A percentile compares a stretch with the other conserved stretches of the same genome.
Evolutionary conservation across 129 eudicot species (phyloP).

Genomic region (carrot (Daucus carota)): DNA sequence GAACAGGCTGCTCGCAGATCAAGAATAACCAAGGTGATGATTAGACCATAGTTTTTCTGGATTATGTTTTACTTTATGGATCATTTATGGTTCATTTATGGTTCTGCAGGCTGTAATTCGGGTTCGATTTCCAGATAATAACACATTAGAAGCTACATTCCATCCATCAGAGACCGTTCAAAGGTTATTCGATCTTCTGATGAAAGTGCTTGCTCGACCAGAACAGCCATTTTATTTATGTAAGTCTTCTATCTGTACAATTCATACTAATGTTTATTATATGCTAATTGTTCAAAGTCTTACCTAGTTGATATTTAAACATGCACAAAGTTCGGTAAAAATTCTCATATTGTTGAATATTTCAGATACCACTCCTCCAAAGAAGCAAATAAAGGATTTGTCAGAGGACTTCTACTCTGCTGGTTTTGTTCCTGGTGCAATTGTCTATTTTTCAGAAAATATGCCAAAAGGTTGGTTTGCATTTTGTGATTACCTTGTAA

Average conservation of each 20-base stretch:
- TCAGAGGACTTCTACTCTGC: slow-evolving; percentile 75
- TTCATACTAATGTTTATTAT: background rate
- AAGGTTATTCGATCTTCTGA: slow-evolving; percentile 59
- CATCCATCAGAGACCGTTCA: slow-evolving; percentile 87
- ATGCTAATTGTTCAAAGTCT: background rate
- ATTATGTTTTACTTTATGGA: background rate
- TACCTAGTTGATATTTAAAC: background rate
- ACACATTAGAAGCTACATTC: slow-evolving; percentile 71
- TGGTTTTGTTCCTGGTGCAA: slow-evolving; percentile 92
- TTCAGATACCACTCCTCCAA: slow-evolving; percentile 90
- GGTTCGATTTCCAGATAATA: slow-evolving; percentile 82
- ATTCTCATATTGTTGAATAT: slow-evolving; percentile 1
- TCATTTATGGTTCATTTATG: slow-evolving; percentile 2
- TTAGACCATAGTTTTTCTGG: background rate
- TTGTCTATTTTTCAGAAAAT: slow-evolving; percentile 68
- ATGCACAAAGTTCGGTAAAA: background rate
- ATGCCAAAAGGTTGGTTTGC: slow-evolving; percentile 51
- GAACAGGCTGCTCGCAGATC: slow-evolving; percentile 85
- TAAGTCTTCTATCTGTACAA: slow-evolving; percentile 16
- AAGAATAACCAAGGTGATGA: slow-evolving; percentile 64
- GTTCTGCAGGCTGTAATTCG: slow-evolving; percentile 65
- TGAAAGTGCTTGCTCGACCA: slow-evolving; percentile 59
- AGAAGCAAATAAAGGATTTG: slow-evolving; percentile 66
- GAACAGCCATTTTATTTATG: slow-evolving; percentile 67
- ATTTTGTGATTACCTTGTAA: background rate